Evolutionary conservation across 139 green algal species (phyloP), one percentile per base, ranked within the genome.

Genomic region (Chlamydomonas sp.): DNA sequence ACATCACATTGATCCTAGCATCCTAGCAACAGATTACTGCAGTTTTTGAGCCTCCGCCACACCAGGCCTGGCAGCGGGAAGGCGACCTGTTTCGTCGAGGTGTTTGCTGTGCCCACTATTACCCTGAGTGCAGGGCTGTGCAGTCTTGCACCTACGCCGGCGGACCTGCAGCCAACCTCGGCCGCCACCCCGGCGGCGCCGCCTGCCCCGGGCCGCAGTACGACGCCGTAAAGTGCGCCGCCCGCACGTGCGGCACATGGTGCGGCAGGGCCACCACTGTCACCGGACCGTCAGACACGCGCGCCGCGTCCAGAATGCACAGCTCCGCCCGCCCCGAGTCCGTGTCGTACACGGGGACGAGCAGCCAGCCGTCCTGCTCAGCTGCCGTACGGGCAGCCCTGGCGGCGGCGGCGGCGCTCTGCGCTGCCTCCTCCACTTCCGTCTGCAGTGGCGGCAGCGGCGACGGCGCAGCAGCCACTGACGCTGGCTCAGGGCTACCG

Each of bases 301-400:
- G 17, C 7, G 9, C 12, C 2, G 86, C 86, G 79, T 90, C 86
- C 5, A 90, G 64, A 10, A 90, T 78, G 58, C 63, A 80, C 63
- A 90, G 79, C 71, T 83, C 79, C 17, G 86, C 63, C 31, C 5
- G 31, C 31, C 63, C 49, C 17, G 62, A 69, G 63, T 77, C 62
- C 58, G 79, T 71, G 86, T 90, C 72, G 66, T 90, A 49, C 57
- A 90, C 9, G 17, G 71, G 31, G 17, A 84, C 58, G 58, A 89
- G 20, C 57, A 89, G 58, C 76, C 77, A 89, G 84, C 84, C 84
- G 57, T 84, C 84, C 49, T 84, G 61, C 84, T 89, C 84, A 0
- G 76, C 15, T 49, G 61, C 61, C 10, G 12, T 66, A 3, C 10
- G 58, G 5, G 59, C 18, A 4, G 58, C 68, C n/a, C 20, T 68